A percentile compares a stretch with the other conserved stretches of the same genome.
phyloP scores from a whole-genome alignment of 352 stramenopile species.

The Phytophthora megakarya region DNA sequence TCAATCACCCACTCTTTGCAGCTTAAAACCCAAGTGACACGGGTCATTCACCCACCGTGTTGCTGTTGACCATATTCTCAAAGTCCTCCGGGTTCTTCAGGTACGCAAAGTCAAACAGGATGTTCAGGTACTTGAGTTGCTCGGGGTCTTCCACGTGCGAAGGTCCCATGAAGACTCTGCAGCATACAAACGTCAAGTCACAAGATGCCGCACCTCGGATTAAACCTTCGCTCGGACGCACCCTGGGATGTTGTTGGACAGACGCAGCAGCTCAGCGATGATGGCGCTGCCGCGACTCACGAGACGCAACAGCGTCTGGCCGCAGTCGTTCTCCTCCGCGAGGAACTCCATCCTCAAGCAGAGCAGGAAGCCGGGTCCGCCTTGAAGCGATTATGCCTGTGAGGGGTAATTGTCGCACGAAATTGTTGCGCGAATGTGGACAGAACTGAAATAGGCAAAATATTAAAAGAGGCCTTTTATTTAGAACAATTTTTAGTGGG shows the following conservation, averaged over 20 bases:
- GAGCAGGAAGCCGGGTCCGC: conserved; percentile 14
- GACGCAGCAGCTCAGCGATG: conserved; percentile 91
- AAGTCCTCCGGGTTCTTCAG: conserved; percentile 95
- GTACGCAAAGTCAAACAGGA: conserved; percentile 96
- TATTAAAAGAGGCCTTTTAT: too few species aligned
- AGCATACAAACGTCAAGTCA: conserved; percentile 21
- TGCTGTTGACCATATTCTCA: conserved; percentile 93
- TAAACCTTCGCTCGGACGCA: conserved; percentile 24
- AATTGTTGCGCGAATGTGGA: too few species aligned
- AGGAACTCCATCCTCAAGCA: conserved; percentile 79
- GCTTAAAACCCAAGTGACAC: conserved; percentile 1
- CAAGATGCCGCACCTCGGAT: neutral
- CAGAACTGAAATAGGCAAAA: too few species aligned
- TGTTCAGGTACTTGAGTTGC: conserved; percentile 91
- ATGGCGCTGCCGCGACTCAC: conserved; percentile 92
- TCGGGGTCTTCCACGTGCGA: conserved; percentile 89
- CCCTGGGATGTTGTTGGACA: conserved; percentile 92
- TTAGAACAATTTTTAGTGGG: too few species aligned
- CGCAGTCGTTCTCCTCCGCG: conserved; percentile 94
- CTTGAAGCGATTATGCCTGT: too few species aligned
- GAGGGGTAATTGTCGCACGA: too few species aligned
- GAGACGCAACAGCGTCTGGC: conserved; percentile 93
- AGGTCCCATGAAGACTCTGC: conserved; percentile 84
- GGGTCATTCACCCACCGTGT: conserved; percentile 62
- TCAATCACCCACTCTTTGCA: conserved; percentile 6